Percentiles rank a stretch among this genome's conserved stretches.
phyloP scores from a whole-genome alignment of 768 basidiomycete genomes.

The Rhodotorula kratochvilovae region DNA sequence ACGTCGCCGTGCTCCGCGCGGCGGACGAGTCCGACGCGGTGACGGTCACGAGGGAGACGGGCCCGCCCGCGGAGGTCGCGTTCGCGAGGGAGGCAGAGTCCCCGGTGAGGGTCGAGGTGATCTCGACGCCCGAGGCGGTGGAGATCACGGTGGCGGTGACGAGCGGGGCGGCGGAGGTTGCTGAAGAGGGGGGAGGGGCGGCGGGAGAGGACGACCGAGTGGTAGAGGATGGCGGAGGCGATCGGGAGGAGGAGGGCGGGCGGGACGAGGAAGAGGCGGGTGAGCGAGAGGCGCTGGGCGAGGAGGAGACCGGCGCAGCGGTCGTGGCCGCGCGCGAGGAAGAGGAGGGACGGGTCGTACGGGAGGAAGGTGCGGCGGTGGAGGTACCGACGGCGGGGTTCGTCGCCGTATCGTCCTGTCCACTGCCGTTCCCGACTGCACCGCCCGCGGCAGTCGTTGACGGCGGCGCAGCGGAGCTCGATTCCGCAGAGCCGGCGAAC shows the following conservation, averaged over 20 bases:
- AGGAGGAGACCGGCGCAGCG: not conserved
- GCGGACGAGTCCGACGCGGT: not conserved
- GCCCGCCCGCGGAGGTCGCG: not conserved
- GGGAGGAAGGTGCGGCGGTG: not conserved
- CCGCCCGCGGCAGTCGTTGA: not conserved
- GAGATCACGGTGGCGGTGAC: not conserved
- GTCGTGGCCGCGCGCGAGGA: not conserved
- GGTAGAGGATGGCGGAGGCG: constrained; percentile 1
- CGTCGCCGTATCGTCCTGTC: not conserved
- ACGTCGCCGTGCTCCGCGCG: not conserved
- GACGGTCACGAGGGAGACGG: not conserved
- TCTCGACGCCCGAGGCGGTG: constrained; percentile 10
- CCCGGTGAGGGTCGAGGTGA: not conserved
- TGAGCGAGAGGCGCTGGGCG: not conserved
- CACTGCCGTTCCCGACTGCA: not conserved
- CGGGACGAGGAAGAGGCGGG: not conserved
- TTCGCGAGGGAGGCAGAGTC: not conserved
- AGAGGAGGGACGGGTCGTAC: not conserved
- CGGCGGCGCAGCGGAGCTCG: not conserved
- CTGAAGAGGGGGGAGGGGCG: not conserved
- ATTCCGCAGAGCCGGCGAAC: constrained; percentile 5
- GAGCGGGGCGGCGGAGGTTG: not conserved
- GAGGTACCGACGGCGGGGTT: constrained; percentile 19
- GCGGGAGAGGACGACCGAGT: not conserved
- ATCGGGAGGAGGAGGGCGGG: not conserved